A percentile compares a stretch with the other conserved stretches of the same genome.
These are phyloP conservation scores for Saturnispora quitensis DNA, from an alignment of 805 yeast genomes.

Conservation along the genomic window DNA sequence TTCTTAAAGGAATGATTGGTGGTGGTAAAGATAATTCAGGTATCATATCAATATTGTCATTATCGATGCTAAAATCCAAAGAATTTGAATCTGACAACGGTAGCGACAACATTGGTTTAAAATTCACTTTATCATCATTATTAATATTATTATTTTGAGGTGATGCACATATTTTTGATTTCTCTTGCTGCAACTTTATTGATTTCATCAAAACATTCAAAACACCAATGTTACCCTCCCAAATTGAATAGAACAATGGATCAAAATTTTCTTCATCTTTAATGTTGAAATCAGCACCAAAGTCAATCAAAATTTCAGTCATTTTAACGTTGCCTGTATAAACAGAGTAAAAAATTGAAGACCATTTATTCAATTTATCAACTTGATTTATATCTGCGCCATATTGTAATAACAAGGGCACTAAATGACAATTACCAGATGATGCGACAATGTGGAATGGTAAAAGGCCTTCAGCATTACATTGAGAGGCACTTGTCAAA, in stretches of 20 bases:
- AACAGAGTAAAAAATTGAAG: conserved; percentile 86
- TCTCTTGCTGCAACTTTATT: conserved; percentile 8
- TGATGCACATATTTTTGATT: neutral
- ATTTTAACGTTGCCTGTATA: conserved; percentile 71
- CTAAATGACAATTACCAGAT: conserved; percentile 63
- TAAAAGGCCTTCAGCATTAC: conserved; percentile 79
- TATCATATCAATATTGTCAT: conserved; percentile 54
- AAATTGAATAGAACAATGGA: conserved; percentile 82
- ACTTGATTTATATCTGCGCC: conserved; percentile 70
- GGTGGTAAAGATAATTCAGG: conserved; percentile 93
- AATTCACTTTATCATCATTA: neutral
- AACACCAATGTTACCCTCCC: conserved; percentile 88
- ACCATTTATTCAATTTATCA: conserved; percentile 88
- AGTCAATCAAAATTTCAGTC: conserved; percentile 58
- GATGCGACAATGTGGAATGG: conserved; percentile 87
- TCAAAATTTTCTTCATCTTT: conserved; percentile 73
- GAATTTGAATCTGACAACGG: neutral
- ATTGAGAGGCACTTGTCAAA: conserved; percentile 38
- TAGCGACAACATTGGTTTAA: neutral
- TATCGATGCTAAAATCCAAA: conserved; percentile 10
- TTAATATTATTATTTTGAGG: neutral
- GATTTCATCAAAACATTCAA: conserved; percentile 52
- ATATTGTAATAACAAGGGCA: conserved; percentile 57
- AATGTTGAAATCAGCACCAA: conserved; percentile 60
- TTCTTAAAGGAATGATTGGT: conserved; percentile 85